Base-by-base conservation (phyloP, 805 yeast genomes). In the Spathaspora gorwiae region DNA sequence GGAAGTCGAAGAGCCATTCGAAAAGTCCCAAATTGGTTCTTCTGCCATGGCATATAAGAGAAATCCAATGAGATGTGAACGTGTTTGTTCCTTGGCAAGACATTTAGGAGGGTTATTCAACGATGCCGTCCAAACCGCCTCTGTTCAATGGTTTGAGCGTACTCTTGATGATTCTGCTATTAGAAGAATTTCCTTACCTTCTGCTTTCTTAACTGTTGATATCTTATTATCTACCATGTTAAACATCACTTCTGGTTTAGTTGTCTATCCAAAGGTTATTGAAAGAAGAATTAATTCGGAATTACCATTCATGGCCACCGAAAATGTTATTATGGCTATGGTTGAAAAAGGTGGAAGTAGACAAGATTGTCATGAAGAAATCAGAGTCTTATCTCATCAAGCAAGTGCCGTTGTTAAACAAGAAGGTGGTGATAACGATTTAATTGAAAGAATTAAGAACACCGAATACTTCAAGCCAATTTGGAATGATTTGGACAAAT, bases 81-180 rank as follows among this genome's bases (percentile, higher is more conserved):
- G 99, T 70, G 97, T 94, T 48, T 94, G 99, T 74, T 94, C 99
- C n/a, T 79, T 94, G 54, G 82, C 98, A 15, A 87, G 99, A 75
- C 98, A 92, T 68, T 69, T 94, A 69, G 96, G 96, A 53, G 85
- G 96, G 13, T 74, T 90, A 56, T 87, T 85, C 72, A 89, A 78
- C 62, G 98, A 94, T 68, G 95, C 97, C 44, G 87, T 92, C 57
- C 94, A 89, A 71, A 94, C 99, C 41, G 95, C 98, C 7, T 85
- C 96, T 32, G 98, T 94, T 42, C 99, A 94, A 74, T 94, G 99
- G 99, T 94, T 94, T 65, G 99, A 94, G 76, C 87, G 99, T 75
- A 94, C 99, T 32, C 79, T 94, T 62, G 99, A 94, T 70, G 99
- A 94, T 70, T 86, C 96, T 47, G 99, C 99, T 43, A 92, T 92